Conservation (phyloP, 1,284 basidiomycete species). For the Leccinum pachyderme region DNA sequence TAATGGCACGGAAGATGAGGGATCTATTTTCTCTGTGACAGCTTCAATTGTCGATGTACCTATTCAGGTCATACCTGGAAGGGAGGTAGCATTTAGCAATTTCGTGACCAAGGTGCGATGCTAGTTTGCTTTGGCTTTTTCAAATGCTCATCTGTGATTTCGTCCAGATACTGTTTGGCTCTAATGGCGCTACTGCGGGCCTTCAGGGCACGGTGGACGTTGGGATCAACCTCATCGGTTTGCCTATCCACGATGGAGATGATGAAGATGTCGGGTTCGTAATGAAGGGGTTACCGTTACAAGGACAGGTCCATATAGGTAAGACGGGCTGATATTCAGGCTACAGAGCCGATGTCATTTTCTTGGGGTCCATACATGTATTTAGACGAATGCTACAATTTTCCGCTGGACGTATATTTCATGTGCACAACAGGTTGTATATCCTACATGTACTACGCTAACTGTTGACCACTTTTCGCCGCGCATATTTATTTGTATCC, state of each 20-base stretch:
- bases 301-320: slow-evolving; percentile 61
- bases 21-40: slow-evolving; percentile 53
- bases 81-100: slow-evolving; percentile 66
- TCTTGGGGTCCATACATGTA: not conserved
- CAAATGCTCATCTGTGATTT: not conserved
- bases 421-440: slow-evolving; percentile 7
- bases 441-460: slow-evolving; percentile 1
- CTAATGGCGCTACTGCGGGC: slow-evolving; percentile 65
- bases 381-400: slow-evolving; percentile 4
- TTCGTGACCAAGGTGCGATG: slow-evolving; percentile 69
- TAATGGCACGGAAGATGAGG: slow-evolving; percentile 44
- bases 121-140: not conserved
- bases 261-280: slow-evolving; percentile 49
- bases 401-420: slow-evolving; percentile 1
- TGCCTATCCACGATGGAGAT: slow-evolving; percentile 45
- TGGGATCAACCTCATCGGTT: slow-evolving; percentile 54
- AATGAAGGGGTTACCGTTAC: slow-evolving; percentile 62
- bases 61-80: slow-evolving; percentile 68
- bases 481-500: no score
- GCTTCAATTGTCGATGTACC: slow-evolving; percentile 70
- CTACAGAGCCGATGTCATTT: not conserved
- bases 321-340: slow-evolving; percentile 44
- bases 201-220: slow-evolving; percentile 66
- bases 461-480: no score
- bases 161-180: slow-evolving; percentile 63